Evolutionary conservation across 305 asterid genomes (phyloP).

Genomic region (Solanum hybrid): DNA sequence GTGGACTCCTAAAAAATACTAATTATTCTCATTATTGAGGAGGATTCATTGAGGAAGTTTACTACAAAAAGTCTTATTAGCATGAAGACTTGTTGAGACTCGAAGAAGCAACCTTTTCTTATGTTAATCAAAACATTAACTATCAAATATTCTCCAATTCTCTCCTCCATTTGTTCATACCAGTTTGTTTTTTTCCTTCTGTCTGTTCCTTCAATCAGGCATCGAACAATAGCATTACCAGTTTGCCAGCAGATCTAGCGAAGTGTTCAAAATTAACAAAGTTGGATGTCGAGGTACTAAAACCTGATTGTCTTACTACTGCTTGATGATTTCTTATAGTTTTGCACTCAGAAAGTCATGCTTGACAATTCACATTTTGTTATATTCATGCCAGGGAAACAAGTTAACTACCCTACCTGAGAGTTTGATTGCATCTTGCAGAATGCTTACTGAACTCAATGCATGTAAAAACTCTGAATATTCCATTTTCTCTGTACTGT

Average conservation of each 20-base stretch:
- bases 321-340: constrained; percentile 8
- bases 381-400: constrained; percentile 63
- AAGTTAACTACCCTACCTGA: constrained; percentile 53
- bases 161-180: background rate
- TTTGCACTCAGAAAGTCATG: background rate
- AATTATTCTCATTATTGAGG: background rate
- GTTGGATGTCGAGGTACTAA: constrained; percentile 71
- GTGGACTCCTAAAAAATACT: background rate
- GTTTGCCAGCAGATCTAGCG: constrained; percentile 80
- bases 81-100: background rate
- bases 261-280: constrained; percentile 69
- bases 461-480: constrained; percentile 52
- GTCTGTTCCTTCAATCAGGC: constrained; percentile 43
- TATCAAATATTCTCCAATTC: background rate
- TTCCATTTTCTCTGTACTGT: constrained; percentile 13
- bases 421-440: constrained; percentile 65
- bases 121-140: background rate
- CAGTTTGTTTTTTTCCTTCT: background rate
- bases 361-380: constrained; percentile 4
- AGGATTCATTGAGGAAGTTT: background rate
- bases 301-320: constrained; percentile 5
- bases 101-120: background rate
- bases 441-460: constrained; percentile 73
- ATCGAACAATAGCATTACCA: constrained; percentile 71
- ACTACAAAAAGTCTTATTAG: background rate